Evolutionary conservation across 176 grass and related monocot species (phyloP).

Genomic region (Ensete ventricosum): DNA sequence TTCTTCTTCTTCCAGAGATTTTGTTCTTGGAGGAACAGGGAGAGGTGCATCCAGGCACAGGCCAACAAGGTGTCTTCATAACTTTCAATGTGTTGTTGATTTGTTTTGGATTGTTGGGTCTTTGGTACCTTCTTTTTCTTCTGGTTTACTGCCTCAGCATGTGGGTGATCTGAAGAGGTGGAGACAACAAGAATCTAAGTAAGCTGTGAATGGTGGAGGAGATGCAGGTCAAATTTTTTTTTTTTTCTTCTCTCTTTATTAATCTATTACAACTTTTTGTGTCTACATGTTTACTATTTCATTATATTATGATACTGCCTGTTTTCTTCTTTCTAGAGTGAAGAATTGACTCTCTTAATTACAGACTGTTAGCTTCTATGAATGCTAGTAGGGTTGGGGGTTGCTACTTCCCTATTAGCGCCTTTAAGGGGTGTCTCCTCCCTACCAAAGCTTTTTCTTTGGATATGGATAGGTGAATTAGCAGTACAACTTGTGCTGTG

Average conservation of each 20-base stretch:
- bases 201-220: conserved; percentile 77
- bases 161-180: conserved; percentile 57
- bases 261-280: conserved; percentile 42
- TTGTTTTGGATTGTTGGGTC: conserved; percentile 11
- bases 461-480: no score
- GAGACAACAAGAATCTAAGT: conserved; percentile 97
- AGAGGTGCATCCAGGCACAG: not conserved
- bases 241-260: not conserved
- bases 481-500: conserved; percentile 18
- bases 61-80: no score
- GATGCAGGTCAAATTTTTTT: conserved; percentile 70
- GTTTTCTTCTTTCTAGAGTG: no score
- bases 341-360: not conserved
- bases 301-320: no score
- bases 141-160: not conserved
- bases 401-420: conserved; percentile 3
- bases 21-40: not conserved
- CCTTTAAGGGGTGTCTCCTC: not conserved
- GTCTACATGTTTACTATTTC: no score
- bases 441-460: no score
- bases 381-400: not conserved
- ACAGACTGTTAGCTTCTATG: not conserved
- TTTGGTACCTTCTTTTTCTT: not conserved
- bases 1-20: no score
- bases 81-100: not conserved